Base-by-base conservation (phyloP, 2,329 filamentous ascomycete species). In the Nannizzia gypsea region DNA sequence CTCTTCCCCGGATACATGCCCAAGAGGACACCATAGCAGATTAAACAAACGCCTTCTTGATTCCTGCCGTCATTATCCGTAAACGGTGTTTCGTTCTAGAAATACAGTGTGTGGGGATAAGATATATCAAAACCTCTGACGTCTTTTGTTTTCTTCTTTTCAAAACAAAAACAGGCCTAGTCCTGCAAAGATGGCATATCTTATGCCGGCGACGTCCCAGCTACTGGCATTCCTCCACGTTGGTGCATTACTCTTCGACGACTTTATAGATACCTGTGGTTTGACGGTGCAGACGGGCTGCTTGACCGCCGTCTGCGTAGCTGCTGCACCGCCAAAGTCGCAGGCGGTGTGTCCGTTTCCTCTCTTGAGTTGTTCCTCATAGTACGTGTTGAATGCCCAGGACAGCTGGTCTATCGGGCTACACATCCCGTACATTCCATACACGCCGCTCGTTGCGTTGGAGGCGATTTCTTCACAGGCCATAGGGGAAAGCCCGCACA, bases 361-460 rank as follows among this genome's bases (percentile, higher is more conserved):
- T 63, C 69, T 68, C 42, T 64, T 67, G 50, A 64, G 58, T 65
- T 78, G 74, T 61, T 72, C 68, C 11, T 65, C 60, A 64, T 76
- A 78, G 65, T 77, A 78, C 62, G 70, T 67, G 67, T 78, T 74
- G 56, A 78, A 66, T 28, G 71, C 73, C 64, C 72, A 77, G 44
- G 73, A 72, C 42, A 78, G 74, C 62, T 76, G 69, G 60, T 78
- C 69, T 52, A 68, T 67, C 36, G 71, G 61, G 48, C 67, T 68
- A 66, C 76, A 78, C 74, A 78, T 77, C 64, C 71, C 70, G 66
- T 78, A 78, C 3, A 75, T 73, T 56, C 76, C 76, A 57, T 77
- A 78, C 0, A 60, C 60, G 42, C 76, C 76, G 17, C 68, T 71
- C n/a, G 71, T 75, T 4, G 66, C 70, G 59, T 78, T 75, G 55